These are phyloP conservation scores for Aspergillus fijiensis DNA, from an alignment of 2,329 filamentous ascomycete genomes.

Conservation along the genomic window DNA sequence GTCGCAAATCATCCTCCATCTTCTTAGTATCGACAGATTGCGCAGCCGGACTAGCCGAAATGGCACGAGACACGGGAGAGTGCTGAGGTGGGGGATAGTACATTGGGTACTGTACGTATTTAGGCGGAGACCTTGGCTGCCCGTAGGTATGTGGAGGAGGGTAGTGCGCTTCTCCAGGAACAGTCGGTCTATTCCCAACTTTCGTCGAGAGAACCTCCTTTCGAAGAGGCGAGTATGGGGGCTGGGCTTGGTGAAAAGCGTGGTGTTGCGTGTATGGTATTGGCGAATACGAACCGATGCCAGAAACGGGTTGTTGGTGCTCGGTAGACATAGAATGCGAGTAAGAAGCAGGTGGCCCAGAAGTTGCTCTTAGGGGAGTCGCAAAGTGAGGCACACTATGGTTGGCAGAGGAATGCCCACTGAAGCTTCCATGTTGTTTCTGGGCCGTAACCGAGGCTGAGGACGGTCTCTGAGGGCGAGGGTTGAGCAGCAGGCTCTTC, in stretches of 20 bases:
- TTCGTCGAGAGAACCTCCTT: conserved; percentile 31
- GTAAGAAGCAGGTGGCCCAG: conserved; percentile 33
- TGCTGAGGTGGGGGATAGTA: conserved; percentile 26
- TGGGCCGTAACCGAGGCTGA: conserved; percentile 30
- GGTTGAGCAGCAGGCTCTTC: conserved; percentile 48
- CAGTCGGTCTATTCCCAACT: conserved; percentile 13
- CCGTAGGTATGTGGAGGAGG: conserved; percentile 24
- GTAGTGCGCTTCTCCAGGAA: conserved; percentile 18
- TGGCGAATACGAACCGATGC: conserved; percentile 23
- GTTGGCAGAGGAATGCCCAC: conserved; percentile 17
- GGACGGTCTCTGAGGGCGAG: conserved; percentile 37
- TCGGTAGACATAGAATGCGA: conserved; percentile 19
- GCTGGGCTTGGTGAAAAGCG: conserved; percentile 23
- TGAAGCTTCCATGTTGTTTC: conserved; percentile 21
- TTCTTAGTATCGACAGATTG: conserved; percentile 42
- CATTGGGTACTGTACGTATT: conserved; percentile 14
- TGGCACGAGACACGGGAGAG: conserved; percentile 22
- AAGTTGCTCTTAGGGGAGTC: conserved; percentile 33
- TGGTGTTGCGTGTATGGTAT: conserved; percentile 25
- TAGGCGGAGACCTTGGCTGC: conserved; percentile 22
- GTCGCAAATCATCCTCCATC: conserved; percentile 50
- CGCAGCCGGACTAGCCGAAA: conserved; percentile 25
- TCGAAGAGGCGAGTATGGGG: conserved; percentile 33
- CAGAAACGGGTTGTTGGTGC: conserved; percentile 18
- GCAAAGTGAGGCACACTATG: conserved; percentile 30